Evolutionary conservation across 768 basidiomycete species (phyloP).

Genomic region (Kwoniella dendrophila): DNA sequence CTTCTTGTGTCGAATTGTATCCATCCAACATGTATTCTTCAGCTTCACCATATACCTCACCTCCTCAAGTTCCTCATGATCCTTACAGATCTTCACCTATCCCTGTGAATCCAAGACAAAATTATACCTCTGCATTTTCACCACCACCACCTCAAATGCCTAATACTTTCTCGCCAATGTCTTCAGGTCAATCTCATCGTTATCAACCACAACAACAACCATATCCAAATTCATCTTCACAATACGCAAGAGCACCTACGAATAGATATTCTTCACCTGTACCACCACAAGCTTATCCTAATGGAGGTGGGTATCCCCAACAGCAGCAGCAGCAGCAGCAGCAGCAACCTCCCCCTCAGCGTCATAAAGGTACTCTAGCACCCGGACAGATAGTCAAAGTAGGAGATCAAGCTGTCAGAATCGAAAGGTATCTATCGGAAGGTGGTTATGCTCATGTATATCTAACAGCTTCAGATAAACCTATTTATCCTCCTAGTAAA

Average conservation of each 20-base stretch:
- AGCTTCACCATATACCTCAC: conserved; percentile 18
- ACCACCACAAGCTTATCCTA: conserved; percentile 3
- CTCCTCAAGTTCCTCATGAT: conserved; percentile 16
- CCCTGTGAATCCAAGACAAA: conserved; percentile 18
- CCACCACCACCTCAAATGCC: conserved; percentile 21
- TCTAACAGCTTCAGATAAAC: conserved; percentile 80
- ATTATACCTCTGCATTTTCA: conserved; percentile 24
- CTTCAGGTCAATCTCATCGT: conserved; percentile 20
- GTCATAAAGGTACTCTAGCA: conserved; percentile 57
- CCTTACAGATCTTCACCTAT: conserved; percentile 29
- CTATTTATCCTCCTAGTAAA: conserved; percentile 61
- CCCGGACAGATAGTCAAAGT: conserved; percentile 84
- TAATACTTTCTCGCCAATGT: conserved; percentile 15
- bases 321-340: conserved; percentile 2
- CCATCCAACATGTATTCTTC: conserved; percentile 24
- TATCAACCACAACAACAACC: conserved; percentile 24
- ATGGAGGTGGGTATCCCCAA: conserved; percentile 9
- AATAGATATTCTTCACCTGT: conserved; percentile 9
- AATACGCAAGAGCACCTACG: conserved; percentile 13
- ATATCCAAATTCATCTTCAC: conserved; percentile 14
- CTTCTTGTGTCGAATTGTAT: too few species aligned
- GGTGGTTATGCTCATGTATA: conserved; percentile 99
- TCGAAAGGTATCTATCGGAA: conserved; percentile 94
- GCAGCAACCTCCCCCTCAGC: conserved; percentile 27
- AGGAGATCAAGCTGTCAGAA: conserved; percentile 77